phyloP scores from a whole-genome alignment of 2,329 filamentous ascomycete genomes.

The Xylariaceae sp. region DNA sequence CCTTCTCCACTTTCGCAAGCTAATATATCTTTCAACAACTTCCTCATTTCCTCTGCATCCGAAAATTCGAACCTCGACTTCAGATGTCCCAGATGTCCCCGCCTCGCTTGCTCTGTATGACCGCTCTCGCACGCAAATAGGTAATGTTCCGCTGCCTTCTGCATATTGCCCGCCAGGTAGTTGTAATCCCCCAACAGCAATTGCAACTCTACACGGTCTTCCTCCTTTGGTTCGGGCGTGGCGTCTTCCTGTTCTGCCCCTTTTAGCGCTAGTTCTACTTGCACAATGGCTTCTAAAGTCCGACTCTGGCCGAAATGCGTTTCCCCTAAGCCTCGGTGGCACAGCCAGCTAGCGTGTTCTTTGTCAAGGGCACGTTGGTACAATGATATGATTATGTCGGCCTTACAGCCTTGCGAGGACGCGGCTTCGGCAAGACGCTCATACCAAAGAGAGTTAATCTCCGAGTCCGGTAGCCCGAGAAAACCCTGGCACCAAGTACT shows the following conservation, averaged over 20 bases:
- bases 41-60: conserved; percentile 1
- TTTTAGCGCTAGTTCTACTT: conserved; percentile 20
- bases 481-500: conserved; percentile 27
- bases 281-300: conserved; percentile 12
- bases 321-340: conserved; percentile 22
- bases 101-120: conserved; percentile 4
- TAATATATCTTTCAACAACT: conserved; percentile 12
- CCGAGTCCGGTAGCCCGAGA: conserved; percentile 19
- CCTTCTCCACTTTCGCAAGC: conserved; percentile 2
- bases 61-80: conserved; percentile 13
- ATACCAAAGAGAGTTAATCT: conserved; percentile 34
- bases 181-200: conserved; percentile 23
- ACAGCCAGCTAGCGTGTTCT: conserved; percentile 29
- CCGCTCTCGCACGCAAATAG: conserved; percentile 1
- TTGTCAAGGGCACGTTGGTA: conserved; percentile 26
- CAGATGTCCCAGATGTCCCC: conserved; percentile 16
- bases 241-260: conserved; percentile 12
- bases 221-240: conserved; percentile 20
- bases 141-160: conserved; percentile 15
- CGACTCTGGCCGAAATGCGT: conserved; percentile 4
- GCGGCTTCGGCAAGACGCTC: conserved; percentile 32
- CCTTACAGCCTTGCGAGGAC: not conserved
- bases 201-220: conserved; percentile 24
- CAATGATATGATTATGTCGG: conserved; percentile 7
- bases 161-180: not conserved